phyloP scores from a whole-genome alignment of 495 filamentous ascomycete genomes.

The Podospora pseudocomata region DNA sequence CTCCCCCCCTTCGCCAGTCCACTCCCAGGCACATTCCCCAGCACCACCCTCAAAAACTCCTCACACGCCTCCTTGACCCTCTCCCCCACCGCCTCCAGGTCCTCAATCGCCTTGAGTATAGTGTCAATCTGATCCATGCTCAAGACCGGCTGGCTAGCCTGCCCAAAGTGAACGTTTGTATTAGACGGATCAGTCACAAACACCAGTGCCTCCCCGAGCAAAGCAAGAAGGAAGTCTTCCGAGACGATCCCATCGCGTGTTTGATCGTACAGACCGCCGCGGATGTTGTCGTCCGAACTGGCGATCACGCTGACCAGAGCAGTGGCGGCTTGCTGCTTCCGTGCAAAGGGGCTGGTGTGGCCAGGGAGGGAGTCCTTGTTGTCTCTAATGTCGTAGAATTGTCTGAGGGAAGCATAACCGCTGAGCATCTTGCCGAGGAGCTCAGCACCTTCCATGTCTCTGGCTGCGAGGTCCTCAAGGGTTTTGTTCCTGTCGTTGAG shows the following conservation, averaged over 20 bases:
- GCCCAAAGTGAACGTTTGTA: constrained; percentile 26
- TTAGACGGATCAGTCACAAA: constrained; percentile 60
- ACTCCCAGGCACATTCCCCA: constrained; percentile 39
- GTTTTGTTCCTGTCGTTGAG: constrained; percentile 63
- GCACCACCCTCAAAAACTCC: constrained; percentile 61
- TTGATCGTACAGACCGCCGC: constrained; percentile 80
- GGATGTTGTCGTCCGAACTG: constrained; percentile 82
- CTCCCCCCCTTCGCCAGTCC: constrained; percentile 44
- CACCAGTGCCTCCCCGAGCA: constrained; percentile 76
- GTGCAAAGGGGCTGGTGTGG: constrained; percentile 38
- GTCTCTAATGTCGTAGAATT: constrained; percentile 84
- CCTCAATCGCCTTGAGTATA: constrained; percentile 76
- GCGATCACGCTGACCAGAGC: constrained; percentile 74
- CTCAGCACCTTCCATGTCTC: constrained; percentile 72
- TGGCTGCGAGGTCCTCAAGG: constrained; percentile 58
- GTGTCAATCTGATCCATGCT: constrained; percentile 64
- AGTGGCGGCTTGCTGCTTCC: constrained; percentile 63
- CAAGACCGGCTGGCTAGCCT: constrained; percentile 39
- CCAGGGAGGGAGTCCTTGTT: constrained; percentile 31
- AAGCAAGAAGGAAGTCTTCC: constrained; percentile 76
- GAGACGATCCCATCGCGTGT: constrained; percentile 72
- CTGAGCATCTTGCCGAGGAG: constrained; percentile 79
- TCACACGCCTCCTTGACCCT: constrained; percentile 67
- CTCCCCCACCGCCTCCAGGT: constrained; percentile 70
- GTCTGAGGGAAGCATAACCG: constrained; percentile 82